Evolutionary conservation across 805 yeast species (phyloP).

Genomic region (Cyberlindnera mrakii): DNA sequence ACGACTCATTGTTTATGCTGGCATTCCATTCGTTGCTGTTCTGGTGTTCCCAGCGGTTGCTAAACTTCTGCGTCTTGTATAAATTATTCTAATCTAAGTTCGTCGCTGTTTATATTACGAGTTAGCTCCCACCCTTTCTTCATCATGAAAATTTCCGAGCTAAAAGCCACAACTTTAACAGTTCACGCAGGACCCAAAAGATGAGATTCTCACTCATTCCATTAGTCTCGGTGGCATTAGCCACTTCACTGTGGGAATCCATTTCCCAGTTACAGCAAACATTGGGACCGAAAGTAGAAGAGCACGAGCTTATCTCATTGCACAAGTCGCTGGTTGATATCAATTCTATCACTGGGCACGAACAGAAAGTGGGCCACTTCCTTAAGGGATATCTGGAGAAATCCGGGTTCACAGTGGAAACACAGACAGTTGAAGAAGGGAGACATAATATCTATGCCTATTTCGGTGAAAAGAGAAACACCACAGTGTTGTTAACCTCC

Average conservation of each 20-base stretch:
- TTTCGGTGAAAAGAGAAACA: slow-evolving; percentile 34
- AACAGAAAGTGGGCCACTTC: slow-evolving; percentile 14
- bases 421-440: slow-evolving; percentile 26
- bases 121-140: no score
- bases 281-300: neutral
- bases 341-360: slow-evolving; percentile 19
- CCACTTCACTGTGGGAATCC: slow-evolving; percentile 4
- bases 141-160: no score
- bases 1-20: slow-evolving; percentile 73
- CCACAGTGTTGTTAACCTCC: slow-evolving; percentile 49
- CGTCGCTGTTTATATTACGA: no score
- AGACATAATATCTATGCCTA: slow-evolving; percentile 56
- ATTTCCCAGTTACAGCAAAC: slow-evolving; percentile 3
- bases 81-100: neutral
- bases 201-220: slow-evolving; percentile 9
- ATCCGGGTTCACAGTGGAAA: slow-evolving; percentile 48
- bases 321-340: slow-evolving; percentile 23
- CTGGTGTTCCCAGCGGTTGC: slow-evolving; percentile 25
- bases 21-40: slow-evolving; percentile 57
- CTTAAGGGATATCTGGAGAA: slow-evolving; percentile 10
- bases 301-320: slow-evolving; percentile 18
- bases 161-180: neutral
- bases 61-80: slow-evolving; percentile 8
- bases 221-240: slow-evolving; percentile 5
- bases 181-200: neutral